Base-by-base conservation (phyloP, 83 land plant species). In the Diphasiastrum complanatum region DNA sequence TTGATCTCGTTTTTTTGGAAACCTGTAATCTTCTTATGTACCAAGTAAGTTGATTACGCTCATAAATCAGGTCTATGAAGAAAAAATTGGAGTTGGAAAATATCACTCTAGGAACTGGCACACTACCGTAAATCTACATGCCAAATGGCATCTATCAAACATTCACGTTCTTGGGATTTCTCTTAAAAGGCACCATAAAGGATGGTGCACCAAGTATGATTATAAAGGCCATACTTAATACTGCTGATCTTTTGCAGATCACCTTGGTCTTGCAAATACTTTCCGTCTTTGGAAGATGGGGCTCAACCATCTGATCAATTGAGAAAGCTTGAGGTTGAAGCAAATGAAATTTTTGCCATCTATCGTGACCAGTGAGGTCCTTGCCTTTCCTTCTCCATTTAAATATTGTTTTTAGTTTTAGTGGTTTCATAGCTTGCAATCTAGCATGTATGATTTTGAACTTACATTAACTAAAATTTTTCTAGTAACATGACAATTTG, bases 291-390 rank as follows among this genome's bases (percentile, higher is more conserved):
- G 71, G 97, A 88, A 61, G 97, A 88, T 65, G 91, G 87, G 2
- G 61, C 76, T 3, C 63, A 57, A 33, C 97, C 97, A n/a, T 83
- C 97, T 6, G 6, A 63, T 47, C 75, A 79, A 23, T 61, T 92
- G 66, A 83, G 97, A 67, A 81, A 81, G 61, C 79, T 92, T 60
- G 95, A 92, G 78, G 59, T 79, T 58, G 95, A 92, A 73, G 97
- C 95, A 26, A 92, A 92, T 72, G 91, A 92, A 3, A 66, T 92
- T 19, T 92, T 92, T 63, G 69, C 95, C 4, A 72, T 92, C 25
- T 92, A 92, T 63, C 87, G 97, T 87, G 97, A 92, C 87, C 95
- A 92, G 97, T 92, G 83, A 92, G 83, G 80, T 85, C 71, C 83
- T 81, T 71, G 56, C 63, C 85, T 75, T 78, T 35, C 83, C 76